Evolutionary conservation across 1,284 basidiomycete species (phyloP).

Genomic region (Cryptococcus jaspeensis): DNA sequence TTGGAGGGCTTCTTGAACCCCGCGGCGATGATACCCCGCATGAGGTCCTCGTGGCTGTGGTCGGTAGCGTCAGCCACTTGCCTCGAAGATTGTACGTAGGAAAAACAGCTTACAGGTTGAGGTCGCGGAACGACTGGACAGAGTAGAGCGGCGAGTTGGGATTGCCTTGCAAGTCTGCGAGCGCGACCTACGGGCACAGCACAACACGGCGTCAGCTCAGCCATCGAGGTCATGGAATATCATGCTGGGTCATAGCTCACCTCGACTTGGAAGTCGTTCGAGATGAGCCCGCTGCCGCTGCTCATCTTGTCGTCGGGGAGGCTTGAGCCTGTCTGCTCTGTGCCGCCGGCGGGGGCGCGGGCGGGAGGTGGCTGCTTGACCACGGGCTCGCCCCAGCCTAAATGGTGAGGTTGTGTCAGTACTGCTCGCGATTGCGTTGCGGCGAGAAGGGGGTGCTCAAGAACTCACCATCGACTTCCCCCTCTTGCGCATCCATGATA

Average conservation of each 20-base stretch:
- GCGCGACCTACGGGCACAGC: conserved; percentile 91
- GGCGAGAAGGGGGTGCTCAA: not conserved
- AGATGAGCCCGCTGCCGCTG: conserved; percentile 32
- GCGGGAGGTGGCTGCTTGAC: not conserved
- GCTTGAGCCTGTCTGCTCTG: not conserved
- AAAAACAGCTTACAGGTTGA: conserved; percentile 70
- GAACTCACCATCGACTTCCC: conserved; percentile 6
- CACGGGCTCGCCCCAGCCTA: conserved; percentile 12
- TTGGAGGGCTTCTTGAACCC: conserved; percentile 98
- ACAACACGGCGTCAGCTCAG: conserved; percentile 1
- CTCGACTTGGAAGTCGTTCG: conserved; percentile 47
- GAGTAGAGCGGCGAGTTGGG: conserved; percentile 94
- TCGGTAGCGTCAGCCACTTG: conserved; percentile 9
- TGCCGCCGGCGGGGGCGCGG: not conserved
- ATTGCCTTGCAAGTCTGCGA: conserved; percentile 95
- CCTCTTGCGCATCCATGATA: not conserved
- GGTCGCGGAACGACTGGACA: conserved; percentile 90
- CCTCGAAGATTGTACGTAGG: not conserved
- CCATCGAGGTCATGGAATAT: not conserved
- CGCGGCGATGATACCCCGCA: conserved; percentile 96
- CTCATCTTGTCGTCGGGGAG: conserved; percentile 8
- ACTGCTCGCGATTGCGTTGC: not conserved
- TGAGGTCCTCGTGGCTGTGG: conserved; percentile 74
- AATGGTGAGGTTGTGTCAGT: not conserved
- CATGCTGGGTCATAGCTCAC: conserved; percentile 22